Evolutionary conservation across 352 stramenopile species (phyloP).

Genomic region (Pythium biforme): DNA sequence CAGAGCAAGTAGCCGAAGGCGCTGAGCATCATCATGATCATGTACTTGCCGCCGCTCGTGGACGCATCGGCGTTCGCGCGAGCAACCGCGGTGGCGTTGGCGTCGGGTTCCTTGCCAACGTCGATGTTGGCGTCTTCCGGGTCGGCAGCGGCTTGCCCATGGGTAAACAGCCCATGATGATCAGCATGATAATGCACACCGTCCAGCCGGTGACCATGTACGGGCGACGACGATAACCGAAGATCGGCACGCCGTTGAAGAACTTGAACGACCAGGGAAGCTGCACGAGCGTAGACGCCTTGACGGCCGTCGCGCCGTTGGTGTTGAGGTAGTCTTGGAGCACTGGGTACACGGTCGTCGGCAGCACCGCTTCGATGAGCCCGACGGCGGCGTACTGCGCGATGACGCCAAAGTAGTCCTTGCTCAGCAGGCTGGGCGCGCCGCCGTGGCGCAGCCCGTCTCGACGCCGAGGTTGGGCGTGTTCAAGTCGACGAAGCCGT

Average conservation of each 20-base stretch:
- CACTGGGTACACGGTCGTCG: constrained; percentile 32
- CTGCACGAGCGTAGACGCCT: constrained; percentile 10
- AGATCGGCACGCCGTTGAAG: constrained; percentile 39
- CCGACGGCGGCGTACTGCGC: constrained; percentile 33
- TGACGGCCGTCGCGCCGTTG: constrained; percentile 6
- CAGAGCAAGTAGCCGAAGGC: constrained; percentile 38
- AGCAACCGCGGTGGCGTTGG: background rate
- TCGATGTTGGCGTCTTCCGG: constrained; percentile 12
- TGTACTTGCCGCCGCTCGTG: constrained; percentile 29
- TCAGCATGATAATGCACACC: constrained; percentile 30
- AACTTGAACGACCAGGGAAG: constrained; percentile 22
- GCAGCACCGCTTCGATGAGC: constrained; percentile 28
- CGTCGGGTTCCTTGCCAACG: constrained; percentile 4
- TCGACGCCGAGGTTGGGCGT: constrained; percentile 21
- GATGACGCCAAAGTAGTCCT: constrained; percentile 30
- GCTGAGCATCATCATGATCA: constrained; percentile 37
- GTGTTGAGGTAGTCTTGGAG: constrained; percentile 31
- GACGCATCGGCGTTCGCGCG: constrained; percentile 21
- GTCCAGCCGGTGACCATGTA: constrained; percentile 41
- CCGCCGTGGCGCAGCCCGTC: constrained; percentile 26
- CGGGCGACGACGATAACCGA: constrained; percentile 38
- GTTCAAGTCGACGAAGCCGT: constrained; percentile 23
- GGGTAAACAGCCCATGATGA: constrained; percentile 30
- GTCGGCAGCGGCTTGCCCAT: constrained; percentile 27
- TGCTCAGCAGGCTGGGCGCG: constrained; percentile 23